These are phyloP conservation scores for Backusella liffmaniae DNA, from an alignment of 192 early-diverging fungal species.

Conservation along the genomic window DNA sequence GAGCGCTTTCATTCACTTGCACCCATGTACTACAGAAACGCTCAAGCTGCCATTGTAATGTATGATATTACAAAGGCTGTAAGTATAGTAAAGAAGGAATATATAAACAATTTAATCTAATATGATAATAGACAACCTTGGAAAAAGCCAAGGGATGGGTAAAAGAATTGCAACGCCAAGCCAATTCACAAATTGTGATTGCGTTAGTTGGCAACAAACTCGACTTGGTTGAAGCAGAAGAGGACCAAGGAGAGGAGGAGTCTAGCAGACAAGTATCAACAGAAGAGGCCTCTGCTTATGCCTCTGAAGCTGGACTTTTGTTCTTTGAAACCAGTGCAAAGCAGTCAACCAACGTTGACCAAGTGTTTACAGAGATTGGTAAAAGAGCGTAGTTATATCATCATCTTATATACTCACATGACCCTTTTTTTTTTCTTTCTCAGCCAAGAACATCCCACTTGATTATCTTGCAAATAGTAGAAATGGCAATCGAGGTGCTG, in stretches of 20 bases:
- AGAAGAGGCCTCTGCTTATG: constrained; percentile 54
- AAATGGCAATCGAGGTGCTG: background rate
- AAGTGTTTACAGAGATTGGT: constrained; percentile 89
- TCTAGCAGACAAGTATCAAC: constrained; percentile 35
- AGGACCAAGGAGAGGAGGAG: constrained; percentile 16
- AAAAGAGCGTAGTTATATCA: background rate
- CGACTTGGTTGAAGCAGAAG: constrained; percentile 59
- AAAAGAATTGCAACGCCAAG: constrained; percentile 97
- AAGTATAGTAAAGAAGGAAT: constrained; percentile 16
- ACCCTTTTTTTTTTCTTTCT: background rate
- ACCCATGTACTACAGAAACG: constrained; percentile 98
- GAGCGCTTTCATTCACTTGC: constrained; percentile 90
- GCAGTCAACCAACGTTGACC: constrained; percentile 83
- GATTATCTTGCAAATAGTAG: constrained; percentile 10
- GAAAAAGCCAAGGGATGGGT: constrained; percentile 98
- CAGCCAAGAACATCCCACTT: constrained; percentile 18
- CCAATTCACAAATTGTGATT: constrained; percentile 97
- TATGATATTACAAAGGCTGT: constrained; percentile 91
- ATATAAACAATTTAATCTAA: background rate
- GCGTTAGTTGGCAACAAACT: constrained; percentile 97
- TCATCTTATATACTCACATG: background rate
- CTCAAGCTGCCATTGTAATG: constrained; percentile 95
- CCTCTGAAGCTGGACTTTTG: constrained; percentile 74
- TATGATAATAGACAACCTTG: constrained; percentile 64
- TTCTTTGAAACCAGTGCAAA: constrained; percentile 95